phyloP scores from a whole-genome alignment of 176 grass and related monocot species.

The Cenchrus purpureus region DNA sequence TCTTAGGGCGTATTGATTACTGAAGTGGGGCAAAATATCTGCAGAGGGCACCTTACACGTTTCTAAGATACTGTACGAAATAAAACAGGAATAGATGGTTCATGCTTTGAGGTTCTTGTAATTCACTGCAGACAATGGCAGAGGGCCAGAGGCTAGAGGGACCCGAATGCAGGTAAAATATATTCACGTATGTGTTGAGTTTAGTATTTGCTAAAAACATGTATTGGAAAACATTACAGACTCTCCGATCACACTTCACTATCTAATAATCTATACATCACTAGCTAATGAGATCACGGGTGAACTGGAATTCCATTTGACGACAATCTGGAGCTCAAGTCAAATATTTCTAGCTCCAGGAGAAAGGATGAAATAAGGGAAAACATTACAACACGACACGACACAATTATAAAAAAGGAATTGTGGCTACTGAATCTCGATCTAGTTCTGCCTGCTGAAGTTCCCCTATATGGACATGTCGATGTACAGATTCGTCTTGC shows the following conservation, averaged over 20 bases:
- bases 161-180: not conserved
- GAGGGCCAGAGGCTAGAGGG: not conserved
- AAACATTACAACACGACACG: conserved; percentile 15
- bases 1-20: not conserved
- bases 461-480: conserved; percentile 1
- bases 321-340: conserved; percentile 1
- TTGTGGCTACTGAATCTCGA: conserved; percentile 3
- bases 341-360: conserved; percentile 26
- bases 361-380: not conserved
- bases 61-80: not conserved
- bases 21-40: not conserved
- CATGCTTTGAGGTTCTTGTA: not conserved
- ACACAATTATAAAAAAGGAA: not conserved
- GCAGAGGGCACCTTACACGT: not conserved
- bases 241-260: not conserved
- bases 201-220: not conserved
- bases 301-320: conserved; percentile 6
- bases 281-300: conserved; percentile 6
- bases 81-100: not conserved
- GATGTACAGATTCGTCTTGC: not conserved
- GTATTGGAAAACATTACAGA: not conserved
- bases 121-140: not conserved
- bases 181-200: not conserved
- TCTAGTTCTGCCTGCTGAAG: not conserved
- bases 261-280: not conserved